These are phyloP conservation scores for Trichophyton mentagrophytes DNA, from an alignment of 2,329 filamentous ascomycete genomes.

Conservation along the genomic window DNA sequence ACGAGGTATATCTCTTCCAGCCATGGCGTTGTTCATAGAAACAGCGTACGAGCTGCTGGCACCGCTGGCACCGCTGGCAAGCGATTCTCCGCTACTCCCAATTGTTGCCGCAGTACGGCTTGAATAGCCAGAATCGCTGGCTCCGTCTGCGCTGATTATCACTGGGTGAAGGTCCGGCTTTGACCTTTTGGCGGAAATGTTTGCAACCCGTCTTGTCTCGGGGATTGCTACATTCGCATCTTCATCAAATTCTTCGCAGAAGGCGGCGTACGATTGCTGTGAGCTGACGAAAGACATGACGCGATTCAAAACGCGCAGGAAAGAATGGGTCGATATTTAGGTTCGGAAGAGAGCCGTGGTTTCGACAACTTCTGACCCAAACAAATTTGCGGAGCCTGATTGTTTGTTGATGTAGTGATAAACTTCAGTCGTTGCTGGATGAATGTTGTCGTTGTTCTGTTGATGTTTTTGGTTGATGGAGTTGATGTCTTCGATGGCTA, in stretches of 20 bases:
- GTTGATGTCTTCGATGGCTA: background rate
- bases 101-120: slow-evolving; percentile 44
- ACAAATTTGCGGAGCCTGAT: background rate
- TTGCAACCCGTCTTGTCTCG: slow-evolving; percentile 39
- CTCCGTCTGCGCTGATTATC: slow-evolving; percentile 30
- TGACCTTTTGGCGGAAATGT: slow-evolving; percentile 39
- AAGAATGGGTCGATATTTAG: slow-evolving; percentile 7
- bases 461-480: background rate
- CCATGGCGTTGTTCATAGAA: slow-evolving; percentile 27
- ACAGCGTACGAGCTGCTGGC: slow-evolving; percentile 26
- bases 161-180: slow-evolving; percentile 29
- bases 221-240: slow-evolving; percentile 31
- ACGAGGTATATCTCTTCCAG: slow-evolving; percentile 10
- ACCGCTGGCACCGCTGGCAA: slow-evolving; percentile 33
- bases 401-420: background rate
- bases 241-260: slow-evolving; percentile 38
- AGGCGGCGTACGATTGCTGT: slow-evolving; percentile 27
- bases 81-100: slow-evolving; percentile 41
- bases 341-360: slow-evolving; percentile 12
- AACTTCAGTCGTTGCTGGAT: background rate
- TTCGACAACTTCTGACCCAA: slow-evolving; percentile 10
- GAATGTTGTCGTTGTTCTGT: background rate
- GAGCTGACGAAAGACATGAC: slow-evolving; percentile 27
- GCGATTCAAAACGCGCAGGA: slow-evolving; percentile 8
- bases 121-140: slow-evolving; percentile 51